Evolutionary conservation across 371 early-diverging fungal species (phyloP).

Genomic region (Actinomucor elegans): DNA sequence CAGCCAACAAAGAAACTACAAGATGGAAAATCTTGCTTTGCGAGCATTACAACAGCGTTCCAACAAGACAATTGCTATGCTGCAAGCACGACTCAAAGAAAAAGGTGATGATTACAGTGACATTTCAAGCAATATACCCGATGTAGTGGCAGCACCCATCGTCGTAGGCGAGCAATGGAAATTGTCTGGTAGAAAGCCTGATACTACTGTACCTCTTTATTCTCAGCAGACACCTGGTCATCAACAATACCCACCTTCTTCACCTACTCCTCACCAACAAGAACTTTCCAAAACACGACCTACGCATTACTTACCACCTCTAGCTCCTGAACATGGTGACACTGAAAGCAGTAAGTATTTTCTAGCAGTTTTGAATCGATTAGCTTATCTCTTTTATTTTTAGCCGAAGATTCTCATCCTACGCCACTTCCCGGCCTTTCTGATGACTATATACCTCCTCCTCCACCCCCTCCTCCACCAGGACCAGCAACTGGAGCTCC

Average conservation of each 20-base stretch:
- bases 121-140: not conserved
- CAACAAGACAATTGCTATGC: constrained; percentile 35
- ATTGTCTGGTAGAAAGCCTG: constrained; percentile 14
- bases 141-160: constrained; percentile 15
- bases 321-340: not conserved
- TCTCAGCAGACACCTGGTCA: not conserved
- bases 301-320: not conserved
- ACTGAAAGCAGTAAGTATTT: no score
- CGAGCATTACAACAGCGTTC: constrained; percentile 41
- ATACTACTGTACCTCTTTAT: not conserved
- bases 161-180: constrained; percentile 45
- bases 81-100: constrained; percentile 35
- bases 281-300: not conserved
- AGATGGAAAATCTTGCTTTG: constrained; percentile 40
- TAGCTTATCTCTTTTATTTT: no score
- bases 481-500: not conserved
- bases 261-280: not conserved
- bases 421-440: not conserved
- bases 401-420: no score
- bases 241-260: not conserved
- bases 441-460: constrained; percentile 2
- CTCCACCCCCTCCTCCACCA: constrained; percentile 9
- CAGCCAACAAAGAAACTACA: constrained; percentile 26
- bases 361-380: no score
- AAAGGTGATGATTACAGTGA: constrained; percentile 15